A percentile compares a stretch with the other conserved stretches of the same genome.
Conservation (phyloP, 1,284 basidiomycete genomes). For the Neonothopanus nambi region DNA sequence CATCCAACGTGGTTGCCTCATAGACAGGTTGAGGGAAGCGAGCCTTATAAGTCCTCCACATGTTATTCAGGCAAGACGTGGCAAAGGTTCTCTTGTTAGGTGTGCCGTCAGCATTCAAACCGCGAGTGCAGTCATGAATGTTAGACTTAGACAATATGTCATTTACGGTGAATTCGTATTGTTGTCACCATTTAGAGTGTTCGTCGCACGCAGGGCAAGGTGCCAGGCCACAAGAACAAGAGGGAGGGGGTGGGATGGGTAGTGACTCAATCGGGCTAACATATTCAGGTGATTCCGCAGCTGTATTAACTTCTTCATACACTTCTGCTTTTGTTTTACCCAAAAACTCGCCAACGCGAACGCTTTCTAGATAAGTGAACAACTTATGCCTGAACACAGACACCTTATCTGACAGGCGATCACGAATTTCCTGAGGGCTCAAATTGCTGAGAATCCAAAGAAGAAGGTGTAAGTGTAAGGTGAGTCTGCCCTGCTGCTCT, state of each 20-base stretch:
- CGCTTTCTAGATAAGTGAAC: constrained; percentile 18
- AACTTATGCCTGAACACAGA: constrained; percentile 19
- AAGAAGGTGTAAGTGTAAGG: constrained; percentile 33
- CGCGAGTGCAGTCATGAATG: constrained; percentile 17
- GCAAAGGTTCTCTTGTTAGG: not conserved
- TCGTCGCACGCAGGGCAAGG: not conserved
- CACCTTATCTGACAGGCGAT: constrained; percentile 19
- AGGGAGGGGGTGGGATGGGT: constrained; percentile 14
- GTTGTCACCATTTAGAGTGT: not conserved
- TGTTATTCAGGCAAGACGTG: constrained; percentile 17
- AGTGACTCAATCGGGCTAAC: constrained; percentile 12
- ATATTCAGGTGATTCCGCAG: not conserved
- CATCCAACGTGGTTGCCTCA: constrained; percentile 22
- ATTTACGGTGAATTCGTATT: not conserved
- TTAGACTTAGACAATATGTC: constrained; percentile 2
- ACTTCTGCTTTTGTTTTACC: constrained; percentile 9
- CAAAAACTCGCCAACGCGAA: constrained; percentile 16
- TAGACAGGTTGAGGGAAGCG: constrained; percentile 26
- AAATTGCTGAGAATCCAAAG: constrained; percentile 30
- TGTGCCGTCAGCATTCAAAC: not conserved
- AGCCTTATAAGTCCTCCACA: constrained; percentile 25
- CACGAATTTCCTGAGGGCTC: constrained; percentile 27
- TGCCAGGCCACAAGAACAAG: not conserved
- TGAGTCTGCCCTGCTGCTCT: constrained; percentile 34
- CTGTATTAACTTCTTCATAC: not conserved